These are phyloP conservation scores for Biancaea sappan DNA, from an alignment of 306 rosid species.

Conservation along the genomic window DNA sequence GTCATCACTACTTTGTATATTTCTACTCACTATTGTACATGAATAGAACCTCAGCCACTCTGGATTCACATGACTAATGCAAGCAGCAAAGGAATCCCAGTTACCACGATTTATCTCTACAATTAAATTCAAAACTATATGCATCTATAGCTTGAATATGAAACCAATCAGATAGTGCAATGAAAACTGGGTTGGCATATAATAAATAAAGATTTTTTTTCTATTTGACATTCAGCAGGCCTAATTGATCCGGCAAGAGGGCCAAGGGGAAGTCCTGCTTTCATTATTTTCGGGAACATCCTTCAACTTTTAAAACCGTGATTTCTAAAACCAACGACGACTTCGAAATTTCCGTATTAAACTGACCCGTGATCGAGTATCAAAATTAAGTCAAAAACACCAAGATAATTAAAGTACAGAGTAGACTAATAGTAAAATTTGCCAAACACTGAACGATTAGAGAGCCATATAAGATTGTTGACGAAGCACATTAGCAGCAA, in stretches of 20 bases:
- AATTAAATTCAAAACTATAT: not conserved
- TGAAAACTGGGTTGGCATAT: not conserved
- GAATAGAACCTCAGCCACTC: too few relatives aligned
- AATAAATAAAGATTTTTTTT: not conserved
- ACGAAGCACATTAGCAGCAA: not conserved
- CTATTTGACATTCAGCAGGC: not conserved
- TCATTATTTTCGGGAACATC: not conserved
- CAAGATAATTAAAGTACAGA: not conserved
- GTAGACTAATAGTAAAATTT: not conserved
- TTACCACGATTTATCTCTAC: not conserved
- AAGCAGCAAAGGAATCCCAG: not conserved
- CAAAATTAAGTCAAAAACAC: not conserved
- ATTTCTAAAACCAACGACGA: not conserved
- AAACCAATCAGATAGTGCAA: too few relatives aligned
- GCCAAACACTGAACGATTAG: not conserved
- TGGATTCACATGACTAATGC: not conserved
- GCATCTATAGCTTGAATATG: slow-evolving; percentile 11
- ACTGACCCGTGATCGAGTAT: slow-evolving; percentile 23
- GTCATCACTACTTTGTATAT: too few relatives aligned
- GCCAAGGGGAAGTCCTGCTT: not conserved
- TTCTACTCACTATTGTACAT: too few relatives aligned
- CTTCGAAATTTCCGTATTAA: not conserved
- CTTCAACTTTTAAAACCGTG: not conserved
- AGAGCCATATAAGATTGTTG: not conserved
- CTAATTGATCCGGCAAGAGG: not conserved